Conservation (phyloP, 345 rosid species). For the Cochlearia excelsa region DNA sequence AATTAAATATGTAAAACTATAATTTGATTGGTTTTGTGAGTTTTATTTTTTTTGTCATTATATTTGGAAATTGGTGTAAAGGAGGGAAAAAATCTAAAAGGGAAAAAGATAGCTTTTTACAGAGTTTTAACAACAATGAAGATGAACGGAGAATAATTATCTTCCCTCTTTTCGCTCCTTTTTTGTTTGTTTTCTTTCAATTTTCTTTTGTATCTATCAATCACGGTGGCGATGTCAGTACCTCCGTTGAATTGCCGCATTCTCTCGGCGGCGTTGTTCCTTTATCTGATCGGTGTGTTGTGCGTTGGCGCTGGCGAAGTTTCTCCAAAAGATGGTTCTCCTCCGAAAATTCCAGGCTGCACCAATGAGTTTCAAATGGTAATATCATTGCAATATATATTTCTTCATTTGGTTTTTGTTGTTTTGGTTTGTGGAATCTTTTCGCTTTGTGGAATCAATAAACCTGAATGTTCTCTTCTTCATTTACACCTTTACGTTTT, state of each 20-base stretch:
- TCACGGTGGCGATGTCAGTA: constrained; percentile 32
- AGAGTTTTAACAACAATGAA: constrained; percentile 14
- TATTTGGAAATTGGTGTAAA: constrained; percentile 19
- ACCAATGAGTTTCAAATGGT: constrained; percentile 33
- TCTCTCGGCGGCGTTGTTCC: constrained; percentile 18
- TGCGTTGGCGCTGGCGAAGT: constrained; percentile 22
- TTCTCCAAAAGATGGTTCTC: constrained; percentile 10
- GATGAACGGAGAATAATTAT: constrained; percentile 29
- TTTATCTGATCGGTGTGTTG: constrained; percentile 16
- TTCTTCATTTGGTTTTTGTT: neutral
- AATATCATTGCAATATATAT: neutral
- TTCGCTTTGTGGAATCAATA: neutral
- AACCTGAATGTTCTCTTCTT: neutral
- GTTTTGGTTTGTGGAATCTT: neutral
- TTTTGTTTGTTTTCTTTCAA: neutral
- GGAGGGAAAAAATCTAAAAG: constrained; percentile 13
- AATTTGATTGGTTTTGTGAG: constrained; percentile 4
- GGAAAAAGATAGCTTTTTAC: constrained; percentile 11
- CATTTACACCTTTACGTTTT: neutral
- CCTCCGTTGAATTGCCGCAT: constrained; percentile 32
- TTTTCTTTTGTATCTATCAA: neutral
- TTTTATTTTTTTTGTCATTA: neutral
- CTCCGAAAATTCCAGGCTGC: constrained; percentile 32
- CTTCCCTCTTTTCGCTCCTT: constrained; percentile 3
- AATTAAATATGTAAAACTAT: too few species aligned